A percentile compares a stretch with the other conserved stretches of the same genome.
phyloP scores from a whole-genome alignment of 2,329 filamentous ascomycete genomes.

The Aspergillus aculeatus region DNA sequence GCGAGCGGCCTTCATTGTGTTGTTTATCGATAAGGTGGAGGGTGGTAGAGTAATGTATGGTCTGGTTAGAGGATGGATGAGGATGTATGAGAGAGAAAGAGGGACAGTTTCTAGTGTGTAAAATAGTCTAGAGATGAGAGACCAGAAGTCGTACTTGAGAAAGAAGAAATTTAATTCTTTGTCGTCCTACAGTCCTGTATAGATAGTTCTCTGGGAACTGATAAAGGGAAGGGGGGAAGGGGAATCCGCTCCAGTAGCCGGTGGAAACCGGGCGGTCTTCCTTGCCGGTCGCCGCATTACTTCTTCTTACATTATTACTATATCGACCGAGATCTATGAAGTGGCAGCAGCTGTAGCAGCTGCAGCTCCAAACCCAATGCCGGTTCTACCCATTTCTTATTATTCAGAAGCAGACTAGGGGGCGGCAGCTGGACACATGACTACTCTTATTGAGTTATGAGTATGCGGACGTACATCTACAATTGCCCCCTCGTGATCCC shows the following conservation, averaged over 20 bases:
- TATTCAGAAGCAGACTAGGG: background rate
- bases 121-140: background rate
- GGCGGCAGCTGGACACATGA: background rate
- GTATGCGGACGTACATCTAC: too few relatives aligned
- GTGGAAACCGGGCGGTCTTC: conserved; percentile 23
- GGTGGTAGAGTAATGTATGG: conserved; percentile 1
- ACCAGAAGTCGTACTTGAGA: background rate
- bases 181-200: background rate
- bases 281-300: background rate
- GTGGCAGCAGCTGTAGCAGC: too few relatives aligned
- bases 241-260: conserved; percentile 11
- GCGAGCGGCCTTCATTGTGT: conserved; percentile 30
- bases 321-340: too few relatives aligned
- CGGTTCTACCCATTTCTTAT: background rate
- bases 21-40: background rate
- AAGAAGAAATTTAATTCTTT: background rate
- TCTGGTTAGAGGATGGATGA: background rate
- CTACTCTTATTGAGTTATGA: background rate
- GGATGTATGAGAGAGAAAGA: background rate
- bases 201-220: background rate
- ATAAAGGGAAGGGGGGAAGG: background rate
- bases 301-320: too few relatives aligned
- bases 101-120: background rate
- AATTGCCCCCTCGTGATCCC: background rate
- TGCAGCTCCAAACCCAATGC: background rate